phyloP scores from a whole-genome alignment of 2,329 filamentous ascomycete species.

The Colletotrichum paranaense region DNA sequence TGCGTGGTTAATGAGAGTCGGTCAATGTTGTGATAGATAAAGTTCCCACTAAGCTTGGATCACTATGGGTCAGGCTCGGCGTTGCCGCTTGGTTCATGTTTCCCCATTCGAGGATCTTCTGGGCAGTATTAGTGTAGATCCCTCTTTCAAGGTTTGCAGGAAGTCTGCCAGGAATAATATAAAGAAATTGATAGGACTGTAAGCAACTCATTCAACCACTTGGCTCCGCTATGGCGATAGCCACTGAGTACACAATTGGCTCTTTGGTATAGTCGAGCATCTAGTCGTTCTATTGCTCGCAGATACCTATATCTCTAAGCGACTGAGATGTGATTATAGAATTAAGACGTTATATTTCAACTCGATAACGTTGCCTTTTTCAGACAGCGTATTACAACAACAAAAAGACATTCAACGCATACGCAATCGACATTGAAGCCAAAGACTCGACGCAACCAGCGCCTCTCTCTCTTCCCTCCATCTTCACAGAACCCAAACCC shows the following conservation, averaged over 20 bases:
- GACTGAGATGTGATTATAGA: not conserved
- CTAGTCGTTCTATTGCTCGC: not conserved
- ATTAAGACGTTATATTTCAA: not conserved
- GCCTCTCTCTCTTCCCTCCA: no score
- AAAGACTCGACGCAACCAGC: not conserved
- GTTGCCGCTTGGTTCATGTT: not conserved
- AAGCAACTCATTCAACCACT: not conserved
- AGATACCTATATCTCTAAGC: not conserved
- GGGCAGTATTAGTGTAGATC: not conserved
- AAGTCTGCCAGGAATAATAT: not conserved
- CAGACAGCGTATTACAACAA: not conserved
- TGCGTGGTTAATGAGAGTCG: not conserved
- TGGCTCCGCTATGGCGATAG: conserved; percentile 1
- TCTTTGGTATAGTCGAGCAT: no score
- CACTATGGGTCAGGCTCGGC: not conserved
- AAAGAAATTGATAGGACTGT: not conserved
- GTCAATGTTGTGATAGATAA: not conserved
- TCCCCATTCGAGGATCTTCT: not conserved
- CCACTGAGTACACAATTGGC: not conserved
- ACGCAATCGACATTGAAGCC: rapidly evolving
- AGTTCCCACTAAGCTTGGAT: not conserved
- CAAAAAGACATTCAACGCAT: not conserved
- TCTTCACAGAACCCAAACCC: no score
- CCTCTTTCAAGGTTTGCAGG: not conserved
- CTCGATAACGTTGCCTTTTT: not conserved